Percentiles rank a stretch among this genome's conserved stretches.
Conservation (phyloP, 2,329 filamentous ascomycete genomes). For the Colletotrichum liaoningense region DNA sequence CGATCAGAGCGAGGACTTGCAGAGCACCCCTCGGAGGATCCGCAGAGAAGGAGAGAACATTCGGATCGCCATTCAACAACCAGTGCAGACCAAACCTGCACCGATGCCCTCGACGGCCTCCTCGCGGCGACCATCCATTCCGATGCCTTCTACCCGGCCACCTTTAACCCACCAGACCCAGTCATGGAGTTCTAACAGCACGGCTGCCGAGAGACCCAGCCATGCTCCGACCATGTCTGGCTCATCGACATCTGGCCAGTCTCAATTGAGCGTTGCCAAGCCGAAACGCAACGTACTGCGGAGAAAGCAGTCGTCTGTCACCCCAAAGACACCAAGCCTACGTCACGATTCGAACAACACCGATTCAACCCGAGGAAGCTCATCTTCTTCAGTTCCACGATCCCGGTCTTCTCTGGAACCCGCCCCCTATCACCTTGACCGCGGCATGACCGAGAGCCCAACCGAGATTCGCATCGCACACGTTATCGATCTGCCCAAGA, state of each 20-base stretch:
- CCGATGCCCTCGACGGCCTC: constrained; percentile 51
- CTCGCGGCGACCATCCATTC: constrained; percentile 43
- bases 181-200: constrained; percentile 53
- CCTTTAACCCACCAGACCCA: constrained; percentile 55
- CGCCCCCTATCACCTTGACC: constrained; percentile 51
- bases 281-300: constrained; percentile 57
- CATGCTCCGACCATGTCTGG: constrained; percentile 47
- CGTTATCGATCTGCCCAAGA: constrained; percentile 52
- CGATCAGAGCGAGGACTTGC: constrained; percentile 28
- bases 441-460: constrained; percentile 55
- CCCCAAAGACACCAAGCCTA: constrained; percentile 49
- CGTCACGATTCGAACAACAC: constrained; percentile 48
- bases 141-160: constrained; percentile 44
- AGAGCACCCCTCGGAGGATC: constrained; percentile 12
- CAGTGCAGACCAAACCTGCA: constrained; percentile 40
- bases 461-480: constrained; percentile 56
- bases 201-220: constrained; percentile 45
- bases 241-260: constrained; percentile 48
- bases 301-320: constrained; percentile 61
- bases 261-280: constrained; percentile 45
- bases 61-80: constrained; percentile 16
- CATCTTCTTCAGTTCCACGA: constrained; percentile 56
- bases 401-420: constrained; percentile 51
- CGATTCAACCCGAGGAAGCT: constrained; percentile 51
- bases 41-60: constrained; percentile 30